Evolutionary conservation across 2,329 filamentous ascomycete species (phyloP), one percentile per base, ranked within the genome.

Genomic region (Leptodontidium sp.): DNA sequence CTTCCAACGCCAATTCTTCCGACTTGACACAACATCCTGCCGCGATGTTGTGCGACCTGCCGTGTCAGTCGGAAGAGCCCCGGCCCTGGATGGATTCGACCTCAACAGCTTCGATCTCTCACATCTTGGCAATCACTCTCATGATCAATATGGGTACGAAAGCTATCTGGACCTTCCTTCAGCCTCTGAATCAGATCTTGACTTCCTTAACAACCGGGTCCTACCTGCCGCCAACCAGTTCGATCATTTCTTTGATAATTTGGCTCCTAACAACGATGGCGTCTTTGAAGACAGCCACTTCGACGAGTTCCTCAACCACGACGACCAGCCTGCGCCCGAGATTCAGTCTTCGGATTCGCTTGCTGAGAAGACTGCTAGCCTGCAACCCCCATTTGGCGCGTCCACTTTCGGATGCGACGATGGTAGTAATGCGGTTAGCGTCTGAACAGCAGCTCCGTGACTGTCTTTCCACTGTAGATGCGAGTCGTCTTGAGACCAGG

Each of bases 1-100:
- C 32, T 29, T 72, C 77, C 73, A 75, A 74, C 75, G 76, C 75
- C 72, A 74, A 70, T 73, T 76, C 76, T 84, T 87, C 92, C 89
- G 93, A 97, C 88, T 84, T 89, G 96, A 96, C 94, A 98, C 96
- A 98, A 98, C 94, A 97, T 97, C 94, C 96, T 98, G 96, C 96
- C 87, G 96, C 88, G 94, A 91, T 98, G 95, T 98, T 98, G 96
- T 98, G 91, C 81, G 96, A 97, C 96, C 96, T 97, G 96, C 96
- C 92, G 96, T 99, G 96, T 98, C 96, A 89, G 91, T 95, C 92
- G 91, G 88, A 84, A 86, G 87, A 73, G 72, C 74, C 74, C 70
- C 69, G 74, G 76, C 75, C 73, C 72, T 79, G 77, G 77, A 78
- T 72, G 75, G 52, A 67, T 74, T 74, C 72, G 61, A 66, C 64